A percentile compares a stretch with the other conserved stretches of the same genome.
Evolutionary conservation across 768 basidiomycete species (phyloP).

Genomic region (Boletus rufocinnamomeus): DNA sequence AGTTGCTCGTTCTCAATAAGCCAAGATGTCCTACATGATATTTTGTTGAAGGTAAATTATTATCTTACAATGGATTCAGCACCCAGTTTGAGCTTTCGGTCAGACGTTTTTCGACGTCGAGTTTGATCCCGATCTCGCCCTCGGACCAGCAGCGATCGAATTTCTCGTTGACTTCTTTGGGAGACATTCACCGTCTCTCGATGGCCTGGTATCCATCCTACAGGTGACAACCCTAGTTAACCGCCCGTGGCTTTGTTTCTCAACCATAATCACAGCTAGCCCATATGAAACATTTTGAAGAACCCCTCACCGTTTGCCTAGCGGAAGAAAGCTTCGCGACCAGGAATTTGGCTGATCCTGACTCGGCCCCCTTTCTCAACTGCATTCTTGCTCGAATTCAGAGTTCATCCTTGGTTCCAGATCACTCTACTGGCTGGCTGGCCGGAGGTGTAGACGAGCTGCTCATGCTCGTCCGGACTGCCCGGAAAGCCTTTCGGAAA

Average conservation of each 20-base stretch:
- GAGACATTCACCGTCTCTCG: constrained; percentile 58
- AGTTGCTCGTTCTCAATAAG: constrained; percentile 54
- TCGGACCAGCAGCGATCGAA: constrained; percentile 59
- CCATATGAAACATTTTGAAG: constrained; percentile 71
- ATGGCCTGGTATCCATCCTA: constrained; percentile 56
- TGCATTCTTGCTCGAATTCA: constrained; percentile 41
- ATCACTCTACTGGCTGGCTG: constrained; percentile 28
- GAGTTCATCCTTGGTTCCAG: constrained; percentile 15
- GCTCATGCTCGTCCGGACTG: constrained; percentile 38
- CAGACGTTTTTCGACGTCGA: constrained; percentile 66
- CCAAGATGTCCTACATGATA: constrained; percentile 47
- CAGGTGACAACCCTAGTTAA: constrained; percentile 47
- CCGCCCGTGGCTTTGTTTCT: not conserved
- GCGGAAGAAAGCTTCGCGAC: constrained; percentile 11
- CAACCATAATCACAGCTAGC: constrained; percentile 44
- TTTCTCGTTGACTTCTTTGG: constrained; percentile 58
- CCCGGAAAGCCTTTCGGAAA: constrained; percentile 39
- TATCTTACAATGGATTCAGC: not conserved
- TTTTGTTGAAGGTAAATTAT: constrained; percentile 53
- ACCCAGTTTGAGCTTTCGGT: not conserved
- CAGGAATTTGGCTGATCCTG: constrained; percentile 16
- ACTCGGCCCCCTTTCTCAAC: constrained; percentile 39
- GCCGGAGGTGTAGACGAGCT: constrained; percentile 33
- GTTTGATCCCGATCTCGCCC: constrained; percentile 60
- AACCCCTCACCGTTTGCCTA: constrained; percentile 49